Conservation (phyloP, 306 rosid genomes). For the Clitoria ternatea region DNA sequence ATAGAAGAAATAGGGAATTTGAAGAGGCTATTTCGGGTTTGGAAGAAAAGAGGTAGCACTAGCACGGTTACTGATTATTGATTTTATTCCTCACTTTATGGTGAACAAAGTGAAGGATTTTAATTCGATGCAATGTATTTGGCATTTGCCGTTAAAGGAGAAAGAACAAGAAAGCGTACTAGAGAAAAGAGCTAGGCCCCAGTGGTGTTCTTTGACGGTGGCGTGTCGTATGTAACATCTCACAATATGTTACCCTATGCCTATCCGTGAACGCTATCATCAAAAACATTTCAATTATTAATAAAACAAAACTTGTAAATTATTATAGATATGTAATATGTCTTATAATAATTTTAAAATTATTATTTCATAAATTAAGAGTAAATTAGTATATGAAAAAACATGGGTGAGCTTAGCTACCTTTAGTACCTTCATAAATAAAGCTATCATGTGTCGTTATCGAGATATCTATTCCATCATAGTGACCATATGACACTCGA, state of each 20-base stretch:
- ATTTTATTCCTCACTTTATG: conserved; percentile 19
- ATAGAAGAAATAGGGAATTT: conserved; percentile 27
- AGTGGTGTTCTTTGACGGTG: conserved; percentile 17
- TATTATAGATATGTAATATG: too few species aligned
- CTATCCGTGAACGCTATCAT: conserved; percentile 28
- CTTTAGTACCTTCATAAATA: conserved; percentile 15
- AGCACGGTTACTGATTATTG: neutral
- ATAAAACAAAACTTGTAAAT: conserved; percentile 15
- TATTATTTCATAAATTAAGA: too few species aligned
- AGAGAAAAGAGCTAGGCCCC: conserved; percentile 21
- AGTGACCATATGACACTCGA: conserved; percentile 9
- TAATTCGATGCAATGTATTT: conserved; percentile 28
- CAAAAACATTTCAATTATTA: conserved; percentile 18
- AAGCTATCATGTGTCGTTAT: conserved; percentile 36
- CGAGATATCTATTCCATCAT: conserved; percentile 38
- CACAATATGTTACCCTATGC: conserved; percentile 23
- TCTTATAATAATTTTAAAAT: too few species aligned
- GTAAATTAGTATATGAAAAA: too few species aligned
- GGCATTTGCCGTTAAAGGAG: conserved; percentile 19
- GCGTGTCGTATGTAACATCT: conserved; percentile 37
- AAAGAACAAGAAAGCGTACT: conserved; percentile 11
- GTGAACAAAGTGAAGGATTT: conserved; percentile 14
- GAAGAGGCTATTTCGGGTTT: neutral
- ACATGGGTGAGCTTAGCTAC: too few species aligned
- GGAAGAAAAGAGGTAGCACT: conserved; percentile 10